These are phyloP conservation scores for Actinomortierella ambigua DNA, from an alignment of 371 early-diverging fungal species.

Conservation along the genomic window DNA sequence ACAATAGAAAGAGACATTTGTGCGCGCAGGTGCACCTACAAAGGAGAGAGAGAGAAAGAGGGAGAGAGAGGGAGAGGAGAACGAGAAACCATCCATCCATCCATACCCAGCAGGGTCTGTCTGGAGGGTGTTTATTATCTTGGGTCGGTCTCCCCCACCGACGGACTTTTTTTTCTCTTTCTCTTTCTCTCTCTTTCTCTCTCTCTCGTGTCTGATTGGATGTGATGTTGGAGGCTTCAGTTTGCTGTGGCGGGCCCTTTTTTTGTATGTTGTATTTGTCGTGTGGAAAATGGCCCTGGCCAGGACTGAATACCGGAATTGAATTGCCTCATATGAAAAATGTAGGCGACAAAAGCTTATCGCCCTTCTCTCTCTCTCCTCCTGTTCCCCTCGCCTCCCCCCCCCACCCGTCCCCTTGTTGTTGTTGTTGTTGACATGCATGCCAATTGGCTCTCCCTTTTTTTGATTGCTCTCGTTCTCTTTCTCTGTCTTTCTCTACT, in stretches of 20 bases:
- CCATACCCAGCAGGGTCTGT: too few relatives aligned
- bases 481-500: neutral
- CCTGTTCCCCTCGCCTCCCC: conserved; percentile 1
- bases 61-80: neutral
- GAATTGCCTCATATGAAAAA: too few relatives aligned
- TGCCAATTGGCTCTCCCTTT: neutral
- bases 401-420: conserved; percentile 1
- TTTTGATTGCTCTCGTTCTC: neutral
- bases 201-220: conserved; percentile 1
- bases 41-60: neutral
- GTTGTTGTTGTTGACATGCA: neutral
- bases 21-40: too few relatives aligned
- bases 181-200: conserved; percentile 2
- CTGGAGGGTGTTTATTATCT: neutral
- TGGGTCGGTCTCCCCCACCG: too few relatives aligned
- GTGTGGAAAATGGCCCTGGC: neutral
- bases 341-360: too few relatives aligned
- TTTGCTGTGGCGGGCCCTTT: neutral
- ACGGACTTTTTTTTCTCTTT: conserved; percentile 9
- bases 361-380: neutral
- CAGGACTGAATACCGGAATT: neutral
- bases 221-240: neutral
- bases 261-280: neutral
- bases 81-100: too few relatives aligned
- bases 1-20: too few relatives aligned